Conservation (phyloP, 2,329 filamentous ascomycete genomes). For the Ciborinia camelliae region DNA sequence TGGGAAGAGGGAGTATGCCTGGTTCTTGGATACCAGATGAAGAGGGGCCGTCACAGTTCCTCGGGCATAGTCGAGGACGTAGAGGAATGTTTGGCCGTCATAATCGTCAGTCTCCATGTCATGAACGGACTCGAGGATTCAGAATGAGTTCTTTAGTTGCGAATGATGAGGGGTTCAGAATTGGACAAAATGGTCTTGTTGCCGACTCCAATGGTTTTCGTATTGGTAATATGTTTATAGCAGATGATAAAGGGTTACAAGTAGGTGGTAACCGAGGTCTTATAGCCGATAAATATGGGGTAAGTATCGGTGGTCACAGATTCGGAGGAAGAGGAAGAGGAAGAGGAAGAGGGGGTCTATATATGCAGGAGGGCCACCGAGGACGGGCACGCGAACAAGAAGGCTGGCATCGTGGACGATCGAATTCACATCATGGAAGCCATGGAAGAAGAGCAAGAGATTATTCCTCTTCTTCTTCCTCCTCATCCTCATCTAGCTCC, state of each 20-base stretch:
- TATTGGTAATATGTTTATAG: conserved; percentile 31
- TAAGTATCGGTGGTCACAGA: conserved; percentile 26
- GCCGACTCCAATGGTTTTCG: conserved; percentile 31
- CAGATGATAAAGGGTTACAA: conserved; percentile 43
- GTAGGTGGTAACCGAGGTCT: conserved; percentile 29
- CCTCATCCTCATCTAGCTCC: conserved; percentile 39
- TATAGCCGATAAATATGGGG: conserved; percentile 26
- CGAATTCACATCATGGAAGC: background rate
- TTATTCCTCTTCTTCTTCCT: conserved; percentile 27
- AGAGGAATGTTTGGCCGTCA: conserved; percentile 5
- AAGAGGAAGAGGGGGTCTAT: background rate
- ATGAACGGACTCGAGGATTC: conserved; percentile 14
- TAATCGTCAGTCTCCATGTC: background rate
- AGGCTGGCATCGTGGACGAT: conserved; percentile 5
- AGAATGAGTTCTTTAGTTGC: conserved; percentile 21
- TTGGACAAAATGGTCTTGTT: conserved; percentile 24
- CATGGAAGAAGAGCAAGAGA: conserved; percentile 18
- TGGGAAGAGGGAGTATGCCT: conserved; percentile 33
- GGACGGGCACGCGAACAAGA: background rate
- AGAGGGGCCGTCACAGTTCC: conserved; percentile 18
- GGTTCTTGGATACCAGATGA: conserved; percentile 46
- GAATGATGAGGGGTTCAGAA: conserved; percentile 21
- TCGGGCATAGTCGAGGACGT: background rate
- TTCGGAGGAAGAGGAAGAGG: conserved; percentile 24
- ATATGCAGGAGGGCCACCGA: conserved; percentile 4